Conservation (phyloP, 805 yeast genomes). For the Saccharomycopsis fodiens region DNA sequence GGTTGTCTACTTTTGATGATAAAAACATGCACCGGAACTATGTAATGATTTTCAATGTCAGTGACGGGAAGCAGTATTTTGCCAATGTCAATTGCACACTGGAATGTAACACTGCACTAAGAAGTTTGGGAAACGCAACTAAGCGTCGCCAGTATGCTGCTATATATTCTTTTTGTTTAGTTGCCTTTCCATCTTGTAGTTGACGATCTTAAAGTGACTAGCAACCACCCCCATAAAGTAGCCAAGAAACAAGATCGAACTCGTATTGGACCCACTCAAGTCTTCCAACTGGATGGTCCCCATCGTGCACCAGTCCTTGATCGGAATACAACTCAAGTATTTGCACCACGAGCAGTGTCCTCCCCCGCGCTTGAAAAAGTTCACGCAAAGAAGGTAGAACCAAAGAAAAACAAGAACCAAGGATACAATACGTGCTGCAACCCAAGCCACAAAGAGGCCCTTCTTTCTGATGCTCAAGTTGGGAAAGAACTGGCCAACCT, state of each 20-base stretch:
- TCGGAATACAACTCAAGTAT: conserved; percentile 63
- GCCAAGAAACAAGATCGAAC: conserved; percentile 8
- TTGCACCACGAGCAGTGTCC: conserved; percentile 64
- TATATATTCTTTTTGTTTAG: no score
- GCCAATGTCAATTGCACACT: no score
- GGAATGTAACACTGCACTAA: no score
- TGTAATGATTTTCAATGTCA: no score
- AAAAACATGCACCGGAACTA: no score
- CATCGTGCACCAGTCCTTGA: conserved; percentile 54
- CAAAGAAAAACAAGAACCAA: conserved; percentile 41
- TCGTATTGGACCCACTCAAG: conserved; percentile 13
- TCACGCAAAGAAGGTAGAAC: conserved; percentile 41
- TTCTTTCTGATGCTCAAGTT: conserved; percentile 27
- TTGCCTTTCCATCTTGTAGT: neutral
- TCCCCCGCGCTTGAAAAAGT: conserved; percentile 42
- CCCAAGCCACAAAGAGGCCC: conserved; percentile 45
- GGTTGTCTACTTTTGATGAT: no score
- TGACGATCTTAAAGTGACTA: conserved; percentile 8
- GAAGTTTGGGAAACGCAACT: no score
- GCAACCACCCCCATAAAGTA: conserved; percentile 4
- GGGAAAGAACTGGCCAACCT: conserved; percentile 22
- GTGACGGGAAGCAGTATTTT: no score
- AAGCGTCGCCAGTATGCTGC: no score
- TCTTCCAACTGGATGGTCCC: conserved; percentile 22
- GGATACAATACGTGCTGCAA: conserved; percentile 36